Percentiles rank a stretch among this genome's conserved stretches.
These are phyloP conservation scores for Ilyonectria destructans DNA, from an alignment of 2,329 filamentous ascomycete species.

Conservation along the genomic window DNA sequence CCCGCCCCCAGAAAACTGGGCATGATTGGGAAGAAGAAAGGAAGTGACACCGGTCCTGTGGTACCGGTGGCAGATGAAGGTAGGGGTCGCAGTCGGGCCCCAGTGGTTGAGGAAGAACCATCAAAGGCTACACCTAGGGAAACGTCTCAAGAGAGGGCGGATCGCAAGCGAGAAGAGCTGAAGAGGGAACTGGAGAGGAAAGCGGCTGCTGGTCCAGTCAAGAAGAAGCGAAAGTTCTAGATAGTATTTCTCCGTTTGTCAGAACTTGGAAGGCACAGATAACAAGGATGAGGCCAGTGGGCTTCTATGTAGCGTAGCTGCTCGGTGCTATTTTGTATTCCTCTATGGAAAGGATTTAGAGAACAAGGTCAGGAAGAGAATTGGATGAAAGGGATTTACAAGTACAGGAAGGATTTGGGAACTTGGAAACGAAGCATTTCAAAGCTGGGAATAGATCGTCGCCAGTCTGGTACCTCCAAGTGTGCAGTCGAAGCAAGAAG, in stretches of 20 bases:
- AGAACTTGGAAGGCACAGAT: not conserved
- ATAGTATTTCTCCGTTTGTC: not conserved
- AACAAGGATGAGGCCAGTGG: not conserved
- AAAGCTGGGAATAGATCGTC: not conserved
- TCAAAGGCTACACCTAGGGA: conserved; percentile 56
- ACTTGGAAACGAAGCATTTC: conserved; percentile 1
- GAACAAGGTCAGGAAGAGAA: too few relatives aligned
- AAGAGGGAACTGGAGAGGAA: conserved; percentile 67
- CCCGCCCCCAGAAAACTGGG: conserved; percentile 51
- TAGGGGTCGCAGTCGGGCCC: conserved; percentile 43
- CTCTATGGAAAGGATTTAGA: not conserved
- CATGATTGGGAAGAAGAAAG: conserved; percentile 54
- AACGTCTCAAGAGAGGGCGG: conserved; percentile 63
- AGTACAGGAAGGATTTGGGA: not conserved
- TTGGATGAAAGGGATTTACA: not conserved
- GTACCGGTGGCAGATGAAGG: conserved; percentile 32
- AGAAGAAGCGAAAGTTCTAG: conserved; percentile 72
- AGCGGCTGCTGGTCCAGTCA: conserved; percentile 65
- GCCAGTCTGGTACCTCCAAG: not conserved
- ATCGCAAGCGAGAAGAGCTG: conserved; percentile 67
- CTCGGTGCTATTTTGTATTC: not conserved
- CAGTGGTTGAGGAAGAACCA: conserved; percentile 37
- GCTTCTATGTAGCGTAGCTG: not conserved
- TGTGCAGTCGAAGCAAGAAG: conserved; percentile 15
- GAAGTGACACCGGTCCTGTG: conserved; percentile 17